A percentile compares a stretch with the other conserved stretches of the same genome.
phyloP scores from a whole-genome alignment of 805 yeast genomes.

The Candida qinlingensis region DNA sequence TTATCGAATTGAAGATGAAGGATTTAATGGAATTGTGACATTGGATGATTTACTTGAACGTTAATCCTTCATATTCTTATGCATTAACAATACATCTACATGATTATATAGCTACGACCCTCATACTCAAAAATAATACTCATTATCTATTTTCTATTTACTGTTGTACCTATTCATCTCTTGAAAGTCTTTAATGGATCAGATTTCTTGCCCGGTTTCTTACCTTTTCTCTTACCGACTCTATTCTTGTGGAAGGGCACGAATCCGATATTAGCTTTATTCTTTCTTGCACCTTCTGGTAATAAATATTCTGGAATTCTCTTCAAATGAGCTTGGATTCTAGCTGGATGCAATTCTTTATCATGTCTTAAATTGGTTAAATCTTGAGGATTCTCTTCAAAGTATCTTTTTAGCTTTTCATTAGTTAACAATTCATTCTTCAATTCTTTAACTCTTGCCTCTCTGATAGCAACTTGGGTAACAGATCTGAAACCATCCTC shows the following conservation, averaged over 20 bases:
- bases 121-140: not conserved
- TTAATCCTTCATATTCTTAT: not conserved
- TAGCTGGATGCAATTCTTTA: conserved; percentile 75
- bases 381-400: conserved; percentile 97
- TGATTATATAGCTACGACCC: not conserved
- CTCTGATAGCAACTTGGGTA: conserved; percentile 82
- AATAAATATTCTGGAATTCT: conserved; percentile 88
- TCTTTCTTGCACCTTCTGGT: conserved; percentile 68
- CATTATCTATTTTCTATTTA: not conserved
- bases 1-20: conserved; percentile 45
- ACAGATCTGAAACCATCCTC: conserved; percentile 97
- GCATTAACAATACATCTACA: not conserved
- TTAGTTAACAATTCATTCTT: conserved; percentile 82
- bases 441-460: conserved; percentile 87
- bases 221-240: conserved; percentile 37
- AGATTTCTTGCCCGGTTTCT: conserved; percentile 37
- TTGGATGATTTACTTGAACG: conserved; percentile 41
- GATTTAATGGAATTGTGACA: conserved; percentile 51
- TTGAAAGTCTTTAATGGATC: conserved; percentile 64
- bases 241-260: conserved; percentile 63
- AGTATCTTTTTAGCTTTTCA: conserved; percentile 87
- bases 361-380: conserved; percentile 86
- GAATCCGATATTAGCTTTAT: conserved; percentile 54
- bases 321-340: conserved; percentile 80
- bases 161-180: conserved; percentile 11